phyloP scores from a whole-genome alignment of 164 flowering plant genomes.

The Piper betle region DNA sequence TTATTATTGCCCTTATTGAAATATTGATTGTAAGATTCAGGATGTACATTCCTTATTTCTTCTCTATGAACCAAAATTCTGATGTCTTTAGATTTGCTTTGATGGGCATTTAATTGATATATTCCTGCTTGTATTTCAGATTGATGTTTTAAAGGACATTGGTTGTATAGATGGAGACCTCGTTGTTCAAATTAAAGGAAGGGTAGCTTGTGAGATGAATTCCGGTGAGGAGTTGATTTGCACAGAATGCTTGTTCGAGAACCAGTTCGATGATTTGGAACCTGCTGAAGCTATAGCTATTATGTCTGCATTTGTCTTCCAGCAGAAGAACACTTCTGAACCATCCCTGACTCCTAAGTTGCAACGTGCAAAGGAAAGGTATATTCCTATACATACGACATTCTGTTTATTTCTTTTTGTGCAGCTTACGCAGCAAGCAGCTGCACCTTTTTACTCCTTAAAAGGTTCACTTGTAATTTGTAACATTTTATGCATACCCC shows the following conservation, averaged over 20 bases:
- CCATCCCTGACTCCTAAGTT: slow-evolving; percentile 87
- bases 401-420: too few species aligned
- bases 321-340: slow-evolving; percentile 84
- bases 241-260: slow-evolving; percentile 94
- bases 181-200: slow-evolving; percentile 97
- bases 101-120: neutral
- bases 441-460: too few species aligned
- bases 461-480: too few species aligned
- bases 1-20: too few species aligned
- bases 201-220: slow-evolving; percentile 99
- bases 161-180: slow-evolving; percentile 90
- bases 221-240: slow-evolving; percentile 97
- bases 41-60: neutral
- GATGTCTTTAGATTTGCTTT: neutral
- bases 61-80: neutral
- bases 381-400: neutral
- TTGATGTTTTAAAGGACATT: slow-evolving; percentile 76
- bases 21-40: neutral
- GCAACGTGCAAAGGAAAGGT: slow-evolving; percentile 58
- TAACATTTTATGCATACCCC: too few species aligned
- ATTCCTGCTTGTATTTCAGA: slow-evolving; percentile 31
- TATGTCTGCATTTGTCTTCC: slow-evolving; percentile 97
- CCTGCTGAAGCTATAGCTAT: slow-evolving; percentile 98
- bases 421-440: too few species aligned
- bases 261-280: slow-evolving; percentile 84